Base-by-base conservation (phyloP, 1,284 basidiomycete genomes). In the Pyrrhoderma noxium region DNA sequence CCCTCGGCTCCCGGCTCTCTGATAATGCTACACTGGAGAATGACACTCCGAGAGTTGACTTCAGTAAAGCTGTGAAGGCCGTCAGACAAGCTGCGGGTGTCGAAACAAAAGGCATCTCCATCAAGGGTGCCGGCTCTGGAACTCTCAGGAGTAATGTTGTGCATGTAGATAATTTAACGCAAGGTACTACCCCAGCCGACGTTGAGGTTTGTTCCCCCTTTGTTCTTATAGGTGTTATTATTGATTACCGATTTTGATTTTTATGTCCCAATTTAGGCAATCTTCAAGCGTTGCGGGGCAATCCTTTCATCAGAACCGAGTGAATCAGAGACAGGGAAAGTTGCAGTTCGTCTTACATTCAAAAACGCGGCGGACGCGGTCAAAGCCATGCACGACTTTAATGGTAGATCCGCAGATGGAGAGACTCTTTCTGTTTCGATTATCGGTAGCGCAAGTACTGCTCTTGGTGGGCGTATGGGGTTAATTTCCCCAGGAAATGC, bases 381-480 rank as follows among this genome's bases (percentile, higher is more conserved):
- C 16, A 71, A 74, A 3, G 85, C 89, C 3, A 80, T 92, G 1
- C 63, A 74, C 58, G 82, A 83, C 59, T 93, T 89, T 65, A 69
- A 93, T 66, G 81, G 80, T 39, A 85, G 88, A 59, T 79, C 82
- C 8, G 90, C 90, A 1, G 90, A 93, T 57, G 90, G 90, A 0
- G 82, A 84, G 54, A 75, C 74, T 9, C 69, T 93, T 37, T 75
- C 70, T 5, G 85, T 93, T 8, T 67, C 67, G 46, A 66, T 90
- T 47, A 73, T 89, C 8, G 84, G 85, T 3, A 56, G 45, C 45
- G 35, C 52, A 11, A 72, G 70, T 21, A 69, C 68, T 2, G 63
- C 66, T 43, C 68, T 74, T 14, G 76, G 76, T 18, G 72, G 74
- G 8, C 67, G 73, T 3, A 66, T 85, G 1, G 73, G 70, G n/a